A percentile compares a stretch with the other conserved stretches of the same genome.
Evolutionary conservation across 2,329 filamentous ascomycete genomes (phyloP).

Genomic region (Rhexocercosporidium sp.): DNA sequence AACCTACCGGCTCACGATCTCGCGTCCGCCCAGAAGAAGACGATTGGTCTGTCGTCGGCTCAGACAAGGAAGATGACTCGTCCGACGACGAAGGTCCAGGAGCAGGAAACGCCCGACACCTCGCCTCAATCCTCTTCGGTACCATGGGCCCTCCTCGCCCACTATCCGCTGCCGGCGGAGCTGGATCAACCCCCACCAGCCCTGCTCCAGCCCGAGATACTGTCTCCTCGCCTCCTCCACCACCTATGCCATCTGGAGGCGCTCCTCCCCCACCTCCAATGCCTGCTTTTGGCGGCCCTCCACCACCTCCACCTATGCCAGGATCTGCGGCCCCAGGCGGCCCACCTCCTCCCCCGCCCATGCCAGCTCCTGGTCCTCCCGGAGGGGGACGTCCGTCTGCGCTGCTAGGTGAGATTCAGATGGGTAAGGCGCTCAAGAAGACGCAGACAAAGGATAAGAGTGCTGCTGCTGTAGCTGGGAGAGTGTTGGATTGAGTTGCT

Average conservation of each 20-base stretch:
- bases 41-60: constrained; percentile 83
- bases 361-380: constrained; percentile 35
- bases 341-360: constrained; percentile 48
- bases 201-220: constrained; percentile 47
- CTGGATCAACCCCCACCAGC: constrained; percentile 49
- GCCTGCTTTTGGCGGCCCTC: constrained; percentile 38
- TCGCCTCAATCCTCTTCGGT: constrained; percentile 94
- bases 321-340: constrained; percentile 40
- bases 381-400: constrained; percentile 59
- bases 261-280: constrained; percentile 45
- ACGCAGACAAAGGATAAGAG: constrained; percentile 90
- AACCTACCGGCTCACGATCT: constrained; percentile 50
- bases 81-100: constrained; percentile 79
- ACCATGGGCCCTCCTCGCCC: constrained; percentile 95
- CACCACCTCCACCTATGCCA: constrained; percentile 44
- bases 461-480: constrained; percentile 72
- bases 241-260: constrained; percentile 53
- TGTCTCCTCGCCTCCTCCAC: constrained; percentile 51
- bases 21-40: constrained; percentile 68
- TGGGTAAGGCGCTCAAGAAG: constrained; percentile 81
- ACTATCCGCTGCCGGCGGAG: constrained; percentile 78
- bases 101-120: constrained; percentile 84
- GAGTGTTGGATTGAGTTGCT: constrained; percentile 57
- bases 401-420: constrained; percentile 82
- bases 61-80: constrained; percentile 75